A percentile compares a stretch with the other conserved stretches of the same genome.
Evolutionary conservation across 805 yeast genomes (phyloP).

Genomic region (Wickerhamomyces bisporus): DNA sequence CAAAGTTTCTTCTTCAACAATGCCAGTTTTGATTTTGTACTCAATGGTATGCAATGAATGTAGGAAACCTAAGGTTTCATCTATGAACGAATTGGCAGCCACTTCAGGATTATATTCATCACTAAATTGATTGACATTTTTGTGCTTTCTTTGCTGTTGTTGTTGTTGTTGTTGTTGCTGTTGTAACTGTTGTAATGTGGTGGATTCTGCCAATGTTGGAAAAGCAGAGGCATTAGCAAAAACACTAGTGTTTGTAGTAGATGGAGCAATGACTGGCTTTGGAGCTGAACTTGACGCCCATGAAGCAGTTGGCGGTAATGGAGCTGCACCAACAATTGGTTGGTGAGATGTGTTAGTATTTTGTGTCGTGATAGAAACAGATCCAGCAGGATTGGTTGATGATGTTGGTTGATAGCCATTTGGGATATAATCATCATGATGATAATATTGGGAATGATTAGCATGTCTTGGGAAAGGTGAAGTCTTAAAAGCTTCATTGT

Average conservation of each 20-base stretch:
- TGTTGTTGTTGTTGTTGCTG: constrained; percentile 26
- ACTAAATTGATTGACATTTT: constrained; percentile 13
- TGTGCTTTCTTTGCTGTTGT: constrained; percentile 21
- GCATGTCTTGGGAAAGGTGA: constrained; percentile 20
- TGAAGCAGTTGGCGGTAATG: constrained; percentile 67
- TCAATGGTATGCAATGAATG: constrained; percentile 31
- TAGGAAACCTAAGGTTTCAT: constrained; percentile 40
- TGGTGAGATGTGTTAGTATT: too few relatives aligned
- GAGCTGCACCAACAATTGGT: constrained; percentile 31
- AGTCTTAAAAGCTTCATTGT: constrained; percentile 28
- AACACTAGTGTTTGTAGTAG: constrained; percentile 29
- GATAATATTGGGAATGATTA: constrained; percentile 8
- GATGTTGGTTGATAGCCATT: constrained; percentile 7
- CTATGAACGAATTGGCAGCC: constrained; percentile 42
- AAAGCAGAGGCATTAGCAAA: constrained; percentile 49
- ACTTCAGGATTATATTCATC: constrained; percentile 35
- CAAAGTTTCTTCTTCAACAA: constrained; percentile 25
- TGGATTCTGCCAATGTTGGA: constrained; percentile 50
- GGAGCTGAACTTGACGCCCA: constrained; percentile 42
- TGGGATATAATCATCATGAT: background rate
- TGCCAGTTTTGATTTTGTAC: constrained; percentile 33
- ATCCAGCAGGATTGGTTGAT: constrained; percentile 9
- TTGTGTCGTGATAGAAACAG: too few relatives aligned
- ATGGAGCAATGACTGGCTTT: constrained; percentile 13
- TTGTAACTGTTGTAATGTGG: constrained; percentile 29